Base-by-base conservation (phyloP, 2,329 filamentous ascomycete species). In the Septoria petroselini region DNA sequence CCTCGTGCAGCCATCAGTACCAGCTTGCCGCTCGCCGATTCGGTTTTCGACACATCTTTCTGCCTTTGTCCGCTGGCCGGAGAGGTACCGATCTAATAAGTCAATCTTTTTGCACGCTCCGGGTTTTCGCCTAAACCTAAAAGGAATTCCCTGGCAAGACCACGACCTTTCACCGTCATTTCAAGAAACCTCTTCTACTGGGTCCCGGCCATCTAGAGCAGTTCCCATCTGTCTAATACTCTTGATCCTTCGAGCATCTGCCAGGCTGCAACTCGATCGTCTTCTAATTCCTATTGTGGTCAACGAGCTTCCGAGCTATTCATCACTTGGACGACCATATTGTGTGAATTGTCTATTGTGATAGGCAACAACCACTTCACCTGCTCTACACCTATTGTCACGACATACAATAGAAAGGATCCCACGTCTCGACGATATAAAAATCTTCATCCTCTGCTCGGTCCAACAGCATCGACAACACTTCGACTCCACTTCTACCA, bases 31-130 rank as follows among this genome's bases (percentile, higher is more conserved):
- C 44, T 50, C 57, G 46, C 49, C 53, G 40, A 52, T 53, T 53
- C 48, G 49, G 48, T 41, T 39, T 47, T 52, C 54, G 44, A 52
- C 58, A 55, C 52, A 54, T 54, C 48, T 54, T 49, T 39, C 51
- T 51, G 53, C 54, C 63, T 59, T 60, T 59, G 50, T 64, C 64
- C 64, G 64, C 64, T 59, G 64, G 64, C 52, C 63, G 64, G 64
- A 56, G 60, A 63, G 59, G 60, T 53, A 40, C 55, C 61, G 50
- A 62, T 41, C 56, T 60, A 61, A 62, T 59, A 40, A 44, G 40
- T 54, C 53, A 54, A 52, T 52, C 50, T 57, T 27, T n/a, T 53
- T 56, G 43, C 57, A 54, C 54, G 53, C 58, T 53, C 53, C 48
- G 48, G 37, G 45, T 58, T 48, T 58, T 52, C 41, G 47, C 49